phyloP scores from a whole-genome alignment of 371 early-diverging fungal genomes.

The Mucor plumbeus region DNA sequence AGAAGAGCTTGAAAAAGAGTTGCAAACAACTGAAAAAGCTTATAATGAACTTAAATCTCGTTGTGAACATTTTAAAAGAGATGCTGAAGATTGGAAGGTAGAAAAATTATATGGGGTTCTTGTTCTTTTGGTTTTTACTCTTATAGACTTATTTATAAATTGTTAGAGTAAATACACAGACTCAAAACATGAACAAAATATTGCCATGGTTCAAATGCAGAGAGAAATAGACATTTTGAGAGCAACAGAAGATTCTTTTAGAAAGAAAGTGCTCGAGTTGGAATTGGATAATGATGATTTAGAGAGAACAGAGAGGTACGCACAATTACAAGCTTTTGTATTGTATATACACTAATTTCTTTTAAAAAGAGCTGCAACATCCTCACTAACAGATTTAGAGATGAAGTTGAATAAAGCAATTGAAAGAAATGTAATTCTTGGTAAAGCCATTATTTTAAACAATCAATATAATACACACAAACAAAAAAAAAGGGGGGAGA shows the following conservation, averaged over 20 bases:
- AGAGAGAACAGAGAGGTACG: constrained; percentile 28
- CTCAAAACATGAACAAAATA: constrained; percentile 66
- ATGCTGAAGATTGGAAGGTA: constrained; percentile 80
- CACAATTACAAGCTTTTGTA: not conserved
- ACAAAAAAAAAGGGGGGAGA: not conserved
- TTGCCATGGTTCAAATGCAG: constrained; percentile 69
- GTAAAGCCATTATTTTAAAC: constrained; percentile 8
- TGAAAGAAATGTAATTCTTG: constrained; percentile 70
- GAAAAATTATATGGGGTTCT: not conserved
- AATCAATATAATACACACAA: too few species aligned
- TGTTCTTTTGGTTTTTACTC: not conserved
- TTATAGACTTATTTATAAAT: not conserved
- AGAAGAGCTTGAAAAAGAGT: constrained; percentile 68
- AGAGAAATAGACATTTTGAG: constrained; percentile 77
- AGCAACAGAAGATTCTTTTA: constrained; percentile 73
- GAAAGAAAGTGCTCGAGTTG: constrained; percentile 74
- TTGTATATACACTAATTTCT: not conserved
- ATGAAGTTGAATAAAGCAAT: constrained; percentile 72
- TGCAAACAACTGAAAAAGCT: constrained; percentile 65
- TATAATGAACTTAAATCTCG: constrained; percentile 66
- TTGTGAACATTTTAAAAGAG: constrained; percentile 59
- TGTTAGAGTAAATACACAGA: constrained; percentile 48
- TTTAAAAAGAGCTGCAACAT: constrained; percentile 63
- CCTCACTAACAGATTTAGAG: constrained; percentile 75
- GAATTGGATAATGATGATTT: constrained; percentile 84